phyloP scores from a whole-genome alignment of 2,329 filamentous ascomycete genomes.

The Colletotrichum chrysophilum region DNA sequence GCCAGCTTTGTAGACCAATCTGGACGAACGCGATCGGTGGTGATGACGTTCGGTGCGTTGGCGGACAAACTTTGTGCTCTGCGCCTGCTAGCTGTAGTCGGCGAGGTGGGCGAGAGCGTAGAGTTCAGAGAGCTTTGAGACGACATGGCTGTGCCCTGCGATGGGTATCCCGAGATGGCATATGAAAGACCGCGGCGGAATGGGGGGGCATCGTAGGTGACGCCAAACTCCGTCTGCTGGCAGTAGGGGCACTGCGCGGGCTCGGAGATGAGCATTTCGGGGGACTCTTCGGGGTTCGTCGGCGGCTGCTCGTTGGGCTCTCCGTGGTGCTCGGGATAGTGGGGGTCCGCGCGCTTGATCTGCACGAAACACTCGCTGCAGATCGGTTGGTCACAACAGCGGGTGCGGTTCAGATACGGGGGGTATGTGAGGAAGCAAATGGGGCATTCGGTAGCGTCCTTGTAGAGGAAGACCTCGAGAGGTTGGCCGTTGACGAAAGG shows the following conservation, averaged over 20 bases:
- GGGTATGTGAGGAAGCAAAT: conserved; percentile 98
- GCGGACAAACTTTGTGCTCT: conserved; percentile 74
- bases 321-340: conserved; percentile 81
- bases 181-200: conserved; percentile 86
- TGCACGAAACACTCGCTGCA: conserved; percentile 99
- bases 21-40: conserved; percentile 88
- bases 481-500: conserved; percentile 94
- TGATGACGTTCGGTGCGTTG: conserved; percentile 84
- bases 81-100: conserved; percentile 41
- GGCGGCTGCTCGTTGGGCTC: conserved; percentile 36
- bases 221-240: conserved; percentile 91
- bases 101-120: conserved; percentile 45
- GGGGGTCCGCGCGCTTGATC: conserved; percentile 92
- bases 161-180: conserved; percentile 56
- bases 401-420: conserved; percentile 89
- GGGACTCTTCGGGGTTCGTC: conserved; percentile 51
- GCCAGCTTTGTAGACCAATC: conserved; percentile 94
- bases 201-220: conserved; percentile 90
- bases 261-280: conserved; percentile 82
- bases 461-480: conserved; percentile 92
- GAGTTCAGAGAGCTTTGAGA: conserved; percentile 83
- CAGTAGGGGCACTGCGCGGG: conserved; percentile 94
- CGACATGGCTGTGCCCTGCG: conserved; percentile 77
- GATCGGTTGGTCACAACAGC: conserved; percentile 95
- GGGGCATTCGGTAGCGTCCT: conserved; percentile 87